Evolutionary conservation across 805 yeast species (phyloP), one percentile per base, ranked within the genome.

Genomic region (Wickerhamiella sorbophila): DNA sequence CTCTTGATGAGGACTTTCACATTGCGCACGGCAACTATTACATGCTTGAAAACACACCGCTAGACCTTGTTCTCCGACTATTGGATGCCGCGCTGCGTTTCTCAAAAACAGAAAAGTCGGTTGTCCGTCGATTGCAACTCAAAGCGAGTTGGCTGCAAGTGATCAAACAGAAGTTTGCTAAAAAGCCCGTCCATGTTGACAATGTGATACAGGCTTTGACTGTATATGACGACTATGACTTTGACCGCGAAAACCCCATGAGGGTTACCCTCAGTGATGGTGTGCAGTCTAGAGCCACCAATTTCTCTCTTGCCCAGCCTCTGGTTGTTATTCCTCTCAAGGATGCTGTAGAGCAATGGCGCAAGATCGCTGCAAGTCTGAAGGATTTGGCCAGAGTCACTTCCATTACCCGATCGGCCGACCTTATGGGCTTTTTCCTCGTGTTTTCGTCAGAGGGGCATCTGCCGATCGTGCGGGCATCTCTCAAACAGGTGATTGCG

Each of bases 1-100:
- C 52, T 38, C 48, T 51, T 9, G 65, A 60, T 38, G 65, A 60
- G 41, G 65, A 61, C 33, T 49, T 60, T 22, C 52, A 55, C 21
- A 16, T 40, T 19, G 72, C 78, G 49, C 66, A 67, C 12, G 74
- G 78, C 76, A 76, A 74, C 31, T 65, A 67, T 52, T 65, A 69
- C 46, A 60, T 68, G 31, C 62, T 64, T 5, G 52, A 51, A 27
- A 44, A 43, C 9, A 33, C 44, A 3, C 48, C 50, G 2, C 39
- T 46, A 6, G 52, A 53, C 18, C 31, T 29, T 6, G 41, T 60
- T 5, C 37, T 47, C 5, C 44, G 43, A 29, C 29, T 52, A 22
- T 39, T 57, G 3, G 57, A 57, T 26, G 40, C 42, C 31, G 61
- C 59, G 4, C 31, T 37, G 71, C 70, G 51, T 70, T 72, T 57